Evolutionary conservation across 1,139 yeast genomes (phyloP).

Genomic region (Yamadazyma aaseri): DNA sequence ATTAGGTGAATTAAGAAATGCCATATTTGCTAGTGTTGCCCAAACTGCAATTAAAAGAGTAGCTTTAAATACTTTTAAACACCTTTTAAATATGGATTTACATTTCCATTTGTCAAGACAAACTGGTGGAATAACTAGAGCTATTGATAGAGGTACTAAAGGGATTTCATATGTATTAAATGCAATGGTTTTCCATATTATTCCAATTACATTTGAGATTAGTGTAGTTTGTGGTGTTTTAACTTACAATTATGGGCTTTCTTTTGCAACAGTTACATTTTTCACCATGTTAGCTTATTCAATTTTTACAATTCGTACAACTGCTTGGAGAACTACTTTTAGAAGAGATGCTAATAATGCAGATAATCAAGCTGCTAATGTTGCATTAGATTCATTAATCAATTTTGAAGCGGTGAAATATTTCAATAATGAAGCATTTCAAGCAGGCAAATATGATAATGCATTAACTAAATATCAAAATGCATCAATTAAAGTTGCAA

Average conservation of each 20-base stretch:
- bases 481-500: conserved; percentile 85
- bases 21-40: conserved; percentile 92
- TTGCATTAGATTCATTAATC: conserved; percentile 89
- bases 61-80: conserved; percentile 83
- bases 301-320: conserved; percentile 82
- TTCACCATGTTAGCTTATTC: conserved; percentile 87
- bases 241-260: conserved; percentile 85
- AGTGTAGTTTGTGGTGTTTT: conserved; percentile 90
- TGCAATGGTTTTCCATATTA: conserved; percentile 95
- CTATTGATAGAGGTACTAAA: conserved; percentile 96
- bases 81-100: conserved; percentile 78
- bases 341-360: conserved; percentile 91
- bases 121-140: conserved; percentile 94
- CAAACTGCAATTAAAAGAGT: conserved; percentile 92
- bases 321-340: conserved; percentile 95
- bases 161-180: conserved; percentile 91
- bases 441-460: conserved; percentile 75
- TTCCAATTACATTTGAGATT: conserved; percentile 91
- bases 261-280: conserved; percentile 87
- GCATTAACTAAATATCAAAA: conserved; percentile 76
- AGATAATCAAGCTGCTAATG: conserved; percentile 91
- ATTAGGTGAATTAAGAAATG: conserved; percentile 92
- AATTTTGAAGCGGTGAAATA: conserved; percentile 94
- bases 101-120: conserved; percentile 89
- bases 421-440: conserved; percentile 84